A percentile compares a stretch with the other conserved stretches of the same genome.
These are phyloP conservation scores for Alternaria dauci DNA, from an alignment of 2,329 filamentous ascomycete genomes.

Conservation along the genomic window DNA sequence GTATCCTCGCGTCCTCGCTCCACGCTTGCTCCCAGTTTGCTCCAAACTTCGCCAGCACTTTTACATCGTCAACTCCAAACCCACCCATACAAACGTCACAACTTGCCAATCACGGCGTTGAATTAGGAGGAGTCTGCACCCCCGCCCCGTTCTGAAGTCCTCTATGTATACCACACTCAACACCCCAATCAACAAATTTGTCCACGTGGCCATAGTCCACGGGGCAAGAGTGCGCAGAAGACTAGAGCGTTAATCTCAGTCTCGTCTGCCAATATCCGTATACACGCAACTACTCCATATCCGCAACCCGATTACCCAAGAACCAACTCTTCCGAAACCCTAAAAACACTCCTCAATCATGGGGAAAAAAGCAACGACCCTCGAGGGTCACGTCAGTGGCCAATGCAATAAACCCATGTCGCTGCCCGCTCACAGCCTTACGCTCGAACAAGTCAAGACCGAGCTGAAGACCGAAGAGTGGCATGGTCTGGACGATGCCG, in stretches of 20 bases:
- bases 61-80: background rate
- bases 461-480: constrained; percentile 70
- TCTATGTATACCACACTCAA: constrained; percentile 32
- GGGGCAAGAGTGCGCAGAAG: constrained; percentile 32
- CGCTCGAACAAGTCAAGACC: constrained; percentile 60
- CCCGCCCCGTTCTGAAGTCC: constrained; percentile 40
- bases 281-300: background rate
- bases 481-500: constrained; percentile 67
- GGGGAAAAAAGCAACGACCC: constrained; percentile 30
- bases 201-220: constrained; percentile 27
- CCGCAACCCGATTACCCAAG: background rate
- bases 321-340: background rate
- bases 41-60: constrained; percentile 5
- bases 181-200: constrained; percentile 29
- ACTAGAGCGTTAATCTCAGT: constrained; percentile 17
- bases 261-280: constrained; percentile 3
- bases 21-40: constrained; percentile 1
- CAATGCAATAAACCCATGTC: constrained; percentile 62
- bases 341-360: constrained; percentile 19
- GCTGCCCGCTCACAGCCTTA: constrained; percentile 68
- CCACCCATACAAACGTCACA: background rate
- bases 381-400: constrained; percentile 48
- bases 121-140: constrained; percentile 40
- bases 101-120: constrained; percentile 38
- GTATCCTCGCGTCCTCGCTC: background rate